Evolutionary conservation across 2,329 filamentous ascomycete genomes (phyloP).

Genomic region (Pezizomycotina sp.): DNA sequence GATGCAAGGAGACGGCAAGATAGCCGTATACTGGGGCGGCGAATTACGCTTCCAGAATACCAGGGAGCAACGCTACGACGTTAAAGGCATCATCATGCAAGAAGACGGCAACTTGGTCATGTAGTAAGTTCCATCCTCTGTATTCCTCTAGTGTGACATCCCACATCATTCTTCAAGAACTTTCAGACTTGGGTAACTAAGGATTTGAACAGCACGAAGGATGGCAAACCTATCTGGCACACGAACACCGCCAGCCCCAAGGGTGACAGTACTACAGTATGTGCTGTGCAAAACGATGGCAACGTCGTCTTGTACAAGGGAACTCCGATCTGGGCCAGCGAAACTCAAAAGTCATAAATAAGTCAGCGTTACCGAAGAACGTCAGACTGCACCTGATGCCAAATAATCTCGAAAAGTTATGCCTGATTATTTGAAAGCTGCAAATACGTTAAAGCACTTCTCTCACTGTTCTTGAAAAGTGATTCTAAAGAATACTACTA

Average conservation of each 20-base stretch:
- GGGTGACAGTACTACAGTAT: constrained; percentile 22
- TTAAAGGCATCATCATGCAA: constrained; percentile 27
- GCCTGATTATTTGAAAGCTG: too few relatives aligned
- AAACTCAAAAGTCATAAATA: constrained; percentile 25
- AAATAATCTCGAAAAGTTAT: too few relatives aligned
- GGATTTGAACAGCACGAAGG: too few relatives aligned
- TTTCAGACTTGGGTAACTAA: too few relatives aligned
- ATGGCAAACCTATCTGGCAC: constrained; percentile 25
- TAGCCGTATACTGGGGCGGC: constrained; percentile 27
- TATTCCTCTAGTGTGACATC: too few relatives aligned
- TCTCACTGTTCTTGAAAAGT: too few relatives aligned
- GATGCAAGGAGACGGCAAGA: constrained; percentile 28
- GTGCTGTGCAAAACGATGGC: constrained; percentile 27
- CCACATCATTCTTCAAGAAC: too few relatives aligned
- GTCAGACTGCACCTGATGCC: too few relatives aligned
- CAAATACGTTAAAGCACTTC: too few relatives aligned
- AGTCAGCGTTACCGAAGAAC: too few relatives aligned
- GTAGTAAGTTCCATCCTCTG: constrained; percentile 26
- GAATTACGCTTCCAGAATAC: constrained; percentile 27
- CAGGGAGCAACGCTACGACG: constrained; percentile 22
- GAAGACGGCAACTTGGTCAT: constrained; percentile 27
- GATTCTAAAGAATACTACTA: too few relatives aligned
- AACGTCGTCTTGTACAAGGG: constrained; percentile 28
- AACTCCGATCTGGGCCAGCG: constrained; percentile 27
- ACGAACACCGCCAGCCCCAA: constrained; percentile 23